Base-by-base conservation (phyloP, 2,329 filamentous ascomycete genomes). In the Colletotrichum melonis region DNA sequence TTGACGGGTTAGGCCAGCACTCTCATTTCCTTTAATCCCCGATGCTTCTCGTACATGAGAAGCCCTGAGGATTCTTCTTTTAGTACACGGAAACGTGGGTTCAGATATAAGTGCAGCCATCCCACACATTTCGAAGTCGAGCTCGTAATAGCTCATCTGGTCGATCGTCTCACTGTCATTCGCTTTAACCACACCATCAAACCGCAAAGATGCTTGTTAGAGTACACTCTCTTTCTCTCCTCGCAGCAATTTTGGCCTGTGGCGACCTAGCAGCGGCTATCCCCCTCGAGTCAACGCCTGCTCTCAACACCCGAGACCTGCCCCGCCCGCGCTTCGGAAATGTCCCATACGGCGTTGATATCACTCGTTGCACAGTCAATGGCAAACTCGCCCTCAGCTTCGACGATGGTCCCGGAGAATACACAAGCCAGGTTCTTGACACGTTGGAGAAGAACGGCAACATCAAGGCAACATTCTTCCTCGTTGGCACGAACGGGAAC, bases 391-490 rank as follows among this genome's bases (percentile, higher is more conserved):
- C 82, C 22, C 75, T 84, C n/a, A 82, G 82, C 1, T 83, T 81
- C 68, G 82, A 84, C 72, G 82, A 84, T 58, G 82, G 82, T 0
- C 82, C 83, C 7, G 80, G 78, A 59, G 38, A 75, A 11, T 82
- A 81, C 72, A 85, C 83, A 0, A 59, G 46, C 2, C 75, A 76
- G 16, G 74, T 85, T 5, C 78, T 85, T 6, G 80, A 85, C 70
- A 76, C 80, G 9, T 76, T 85, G 68, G 83, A 80, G 38, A 66
- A 63, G 1, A 78, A 80, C 63, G 76, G 75, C 24, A 74, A 74
- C 68, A 80, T 79, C 62, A 80, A 79, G 58, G 83, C 80, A 12
- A 85, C 81, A 9, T 84, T 82, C 70, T 85, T 83, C 76, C 76
- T 83, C 57, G 80, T 78, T 38, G 80, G 78, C 26, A 78, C 79